Percentiles rank a stretch among this genome's conserved stretches.
Conservation (phyloP, 495 filamentous ascomycete species). For the Neurospora africana region DNA sequence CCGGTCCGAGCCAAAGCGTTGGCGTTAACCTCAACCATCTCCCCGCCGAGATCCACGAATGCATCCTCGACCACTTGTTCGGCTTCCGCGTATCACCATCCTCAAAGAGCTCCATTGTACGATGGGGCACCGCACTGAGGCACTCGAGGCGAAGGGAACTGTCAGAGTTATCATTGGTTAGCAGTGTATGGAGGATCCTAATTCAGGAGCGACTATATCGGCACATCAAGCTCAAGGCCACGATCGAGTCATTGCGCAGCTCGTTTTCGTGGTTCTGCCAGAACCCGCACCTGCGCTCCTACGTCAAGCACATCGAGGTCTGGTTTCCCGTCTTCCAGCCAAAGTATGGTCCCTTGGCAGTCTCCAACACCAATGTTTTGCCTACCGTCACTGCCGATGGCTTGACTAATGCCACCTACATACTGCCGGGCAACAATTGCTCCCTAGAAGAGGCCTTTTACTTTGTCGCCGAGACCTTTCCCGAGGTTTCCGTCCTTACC, state of each 20-base stretch:
- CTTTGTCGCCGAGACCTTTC: constrained; percentile 46
- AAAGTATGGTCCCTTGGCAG: constrained; percentile 30
- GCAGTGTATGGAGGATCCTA: constrained; percentile 48
- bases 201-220: constrained; percentile 61
- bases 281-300: constrained; percentile 46
- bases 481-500: constrained; percentile 53
- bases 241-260: constrained; percentile 43
- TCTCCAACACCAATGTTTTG: constrained; percentile 30
- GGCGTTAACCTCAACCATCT: constrained; percentile 41
- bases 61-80: constrained; percentile 57
- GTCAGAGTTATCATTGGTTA: constrained; percentile 54
- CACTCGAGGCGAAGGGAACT: constrained; percentile 57
- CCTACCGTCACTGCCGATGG: constrained; percentile 38
- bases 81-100: constrained; percentile 51
- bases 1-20: constrained; percentile 25
- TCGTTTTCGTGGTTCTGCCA: constrained; percentile 46
- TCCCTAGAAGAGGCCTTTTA: constrained; percentile 57
- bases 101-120: constrained; percentile 40
- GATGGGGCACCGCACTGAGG: constrained; percentile 55
- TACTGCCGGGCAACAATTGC: constrained; percentile 50
- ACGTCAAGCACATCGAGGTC: constrained; percentile 62
- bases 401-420: constrained; percentile 40
- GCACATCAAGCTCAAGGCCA: constrained; percentile 65
- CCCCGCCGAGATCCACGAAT: constrained; percentile 61
- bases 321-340: constrained; percentile 65